Evolutionary conservation across 208 protist species (phyloP), one percentile per base, ranked within the genome.

Genomic region (Jaenimonas drosophilae): DNA sequence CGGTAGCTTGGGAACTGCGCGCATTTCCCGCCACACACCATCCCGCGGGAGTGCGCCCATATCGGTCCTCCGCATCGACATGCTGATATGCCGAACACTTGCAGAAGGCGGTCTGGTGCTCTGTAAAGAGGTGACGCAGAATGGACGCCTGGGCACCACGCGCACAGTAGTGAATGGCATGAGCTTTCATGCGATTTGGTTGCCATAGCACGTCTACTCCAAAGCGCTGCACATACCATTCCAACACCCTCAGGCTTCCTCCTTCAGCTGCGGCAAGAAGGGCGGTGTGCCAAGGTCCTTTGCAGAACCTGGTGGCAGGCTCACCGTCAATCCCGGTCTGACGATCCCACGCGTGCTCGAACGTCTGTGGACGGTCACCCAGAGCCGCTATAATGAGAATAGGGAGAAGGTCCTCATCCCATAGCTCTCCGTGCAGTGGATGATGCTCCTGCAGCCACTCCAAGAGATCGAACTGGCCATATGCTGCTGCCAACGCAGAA

Each of bases 101-200:
- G n/a, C 53, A 33, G 29, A 67, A 26, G n/a, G 45, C 23, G 26
- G 19, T n/a, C n/a, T n/a, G n/a, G n/a, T n/a, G n/a, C n/a, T n/a
- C n/a, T n/a, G n/a, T n/a, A 27, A 86, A 61, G 39, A 80, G 58
- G n/a, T 30, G 44, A 23, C 41, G 33, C 16, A 80, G 47, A 9
- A 69, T 40, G 23, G 20, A 20, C 0, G 37, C 27, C 14, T 59
- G 49, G n/a, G 46, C 52, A 26, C 67, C 51, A 1, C 71, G 56
- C 25, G 71, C 76, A 33, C 68, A 74, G 45, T 86, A 64, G 29
- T 80, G 76, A 20, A 86, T 39, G n/a, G 64, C 41, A 0, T 70
- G 79, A 0, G 64, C 58, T 1, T 71, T 71, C 20, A 42, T 49
- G 2, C 33, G 25, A 36, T 67, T 60, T 11, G 58, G 30, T 11